Base-by-base conservation (phyloP, 2,329 filamentous ascomycete genomes). In the Sarocladium kiliense region DNA sequence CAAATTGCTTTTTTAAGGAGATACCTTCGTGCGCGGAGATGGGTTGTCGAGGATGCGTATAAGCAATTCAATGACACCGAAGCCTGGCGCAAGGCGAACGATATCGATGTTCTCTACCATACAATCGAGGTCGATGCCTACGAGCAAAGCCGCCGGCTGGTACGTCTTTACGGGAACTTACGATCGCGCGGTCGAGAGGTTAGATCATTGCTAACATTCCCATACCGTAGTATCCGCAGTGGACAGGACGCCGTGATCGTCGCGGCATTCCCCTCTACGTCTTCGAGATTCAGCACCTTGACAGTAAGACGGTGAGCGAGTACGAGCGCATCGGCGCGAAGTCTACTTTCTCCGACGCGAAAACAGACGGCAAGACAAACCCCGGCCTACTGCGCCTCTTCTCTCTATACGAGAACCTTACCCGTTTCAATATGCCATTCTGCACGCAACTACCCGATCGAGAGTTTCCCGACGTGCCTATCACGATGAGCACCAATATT, bases 241-340 rank as follows among this genome's bases (percentile, higher is more conserved):
- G 91, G 89, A 95, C 90, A 19, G 93, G 93, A 55, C 88, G 91
- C 61, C 84, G 92, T 62, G 93, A 97, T 73, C 88, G 85, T 63
- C 88, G 91, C 62, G 93, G 93, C 61, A 96, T 96, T 59, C 93
- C 93, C 7, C 80, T 97, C 62, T 97, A 94, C 71, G 82, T 97
- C 58, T 97, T 89, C 72, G 89, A 95, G 72, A 90, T 97, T 68
- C 82, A 83, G 58, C 84, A 89, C 57, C 81, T 97, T 63, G 89
- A 95, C 74, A 82, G 80, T 67, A 95, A 96, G 74, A 87, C 87
- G 32, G 85, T 97, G 62, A 74, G 84, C 42, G 81, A 84, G 56
- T 96, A 96, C 72, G 88, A 93, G 66, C 88, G 87, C 65, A 74
- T 75, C 26, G 70, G 72, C 59, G 77, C 84, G 64, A 79, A 81